phyloP scores from a whole-genome alignment of 2,329 filamentous ascomycete genomes.

The Aspergillus alliaceus region DNA sequence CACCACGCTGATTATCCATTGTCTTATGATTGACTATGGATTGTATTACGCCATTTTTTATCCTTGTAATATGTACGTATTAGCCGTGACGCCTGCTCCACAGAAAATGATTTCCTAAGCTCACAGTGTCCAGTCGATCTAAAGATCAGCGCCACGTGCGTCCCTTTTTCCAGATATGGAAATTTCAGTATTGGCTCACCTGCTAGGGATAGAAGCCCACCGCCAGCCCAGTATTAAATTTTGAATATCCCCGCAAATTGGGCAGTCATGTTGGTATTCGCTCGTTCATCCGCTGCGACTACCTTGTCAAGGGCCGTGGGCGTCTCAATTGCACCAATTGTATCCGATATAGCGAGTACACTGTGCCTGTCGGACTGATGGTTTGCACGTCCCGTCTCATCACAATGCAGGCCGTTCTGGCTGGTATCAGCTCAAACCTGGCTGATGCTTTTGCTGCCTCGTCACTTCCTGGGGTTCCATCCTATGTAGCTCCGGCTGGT shows the following conservation, averaged over 20 bases:
- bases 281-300: no score
- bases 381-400: neutral
- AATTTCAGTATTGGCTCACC: neutral
- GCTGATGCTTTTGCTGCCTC: constrained; percentile 4
- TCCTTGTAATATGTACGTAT: neutral
- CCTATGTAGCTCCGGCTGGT: constrained; percentile 39
- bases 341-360: neutral
- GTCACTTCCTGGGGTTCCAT: constrained; percentile 22
- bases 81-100: neutral
- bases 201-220: neutral
- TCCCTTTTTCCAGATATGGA: neutral
- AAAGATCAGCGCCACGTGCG: neutral
- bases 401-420: constrained; percentile 13
- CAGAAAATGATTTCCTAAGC: neutral
- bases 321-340: neutral
- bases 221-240: neutral
- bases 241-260: neutral
- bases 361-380: neutral
- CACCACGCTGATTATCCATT: neutral
- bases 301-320: neutral
- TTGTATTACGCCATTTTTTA: neutral
- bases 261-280: neutral
- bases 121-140: neutral
- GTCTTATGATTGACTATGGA: neutral
- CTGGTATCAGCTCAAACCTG: constrained; percentile 2